phyloP scores from a whole-genome alignment of 2,329 filamentous ascomycete genomes.

The Nothomitra cinnamomea region DNA sequence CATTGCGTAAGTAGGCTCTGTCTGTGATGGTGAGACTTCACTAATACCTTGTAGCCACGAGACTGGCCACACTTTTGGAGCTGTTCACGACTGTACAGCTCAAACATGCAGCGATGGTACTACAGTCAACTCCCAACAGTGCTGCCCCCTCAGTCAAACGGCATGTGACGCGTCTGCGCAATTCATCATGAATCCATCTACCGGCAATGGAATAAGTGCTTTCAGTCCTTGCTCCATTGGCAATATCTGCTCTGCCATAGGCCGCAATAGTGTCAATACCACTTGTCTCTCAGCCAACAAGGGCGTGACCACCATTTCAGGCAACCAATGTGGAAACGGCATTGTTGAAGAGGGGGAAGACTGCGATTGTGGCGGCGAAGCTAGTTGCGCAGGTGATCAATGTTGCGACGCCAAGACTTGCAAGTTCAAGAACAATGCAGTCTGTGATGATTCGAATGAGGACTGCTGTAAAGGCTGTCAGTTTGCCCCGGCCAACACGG shows the following conservation, averaged over 20 bases:
- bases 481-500: slow-evolving; percentile 45
- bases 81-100: slow-evolving; percentile 76
- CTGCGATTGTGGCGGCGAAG: slow-evolving; percentile 77
- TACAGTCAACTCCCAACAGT: slow-evolving; percentile 43
- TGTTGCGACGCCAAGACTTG: slow-evolving; percentile 83
- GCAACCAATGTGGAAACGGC: slow-evolving; percentile 83
- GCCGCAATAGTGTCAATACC: slow-evolving; percentile 57
- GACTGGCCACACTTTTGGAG: slow-evolving; percentile 84
- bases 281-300: slow-evolving; percentile 72
- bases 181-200: slow-evolving; percentile 95
- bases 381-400: slow-evolving; percentile 51
- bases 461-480: slow-evolving; percentile 64
- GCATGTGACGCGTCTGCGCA: slow-evolving; percentile 59
- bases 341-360: slow-evolving; percentile 91
- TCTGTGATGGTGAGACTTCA: not conserved
- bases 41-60: slow-evolving; percentile 40
- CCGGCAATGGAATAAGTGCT: slow-evolving; percentile 48
- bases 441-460: slow-evolving; percentile 74
- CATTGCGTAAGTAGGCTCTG: slow-evolving; percentile 40
- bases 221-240: slow-evolving; percentile 86
- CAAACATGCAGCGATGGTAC: slow-evolving; percentile 48
- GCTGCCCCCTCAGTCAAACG: slow-evolving; percentile 56
- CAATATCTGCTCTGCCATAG: slow-evolving; percentile 81
- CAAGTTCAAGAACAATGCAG: slow-evolving; percentile 56
- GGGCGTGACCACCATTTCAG: slow-evolving; percentile 63